A percentile compares a stretch with the other conserved stretches of the same genome.
These are phyloP conservation scores for Aspergillus haitiensis DNA, from an alignment of 495 filamentous ascomycete species.

Conservation along the genomic window DNA sequence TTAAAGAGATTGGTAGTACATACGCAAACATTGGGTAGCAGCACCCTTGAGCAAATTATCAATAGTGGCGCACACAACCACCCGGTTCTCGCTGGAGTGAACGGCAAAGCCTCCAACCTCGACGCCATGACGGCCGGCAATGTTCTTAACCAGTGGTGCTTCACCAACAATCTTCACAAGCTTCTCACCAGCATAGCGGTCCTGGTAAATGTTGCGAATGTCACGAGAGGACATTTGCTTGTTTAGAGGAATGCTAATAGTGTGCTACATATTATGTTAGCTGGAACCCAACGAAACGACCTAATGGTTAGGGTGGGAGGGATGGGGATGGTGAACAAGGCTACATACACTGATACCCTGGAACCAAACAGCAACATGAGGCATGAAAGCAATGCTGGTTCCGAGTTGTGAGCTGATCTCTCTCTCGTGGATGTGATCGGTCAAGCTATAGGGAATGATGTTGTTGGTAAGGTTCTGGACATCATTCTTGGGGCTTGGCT, in stretches of 20 bases:
- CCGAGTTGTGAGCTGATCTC: conserved; percentile 84
- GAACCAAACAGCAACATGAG: conserved; percentile 97
- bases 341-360: conserved; percentile 75
- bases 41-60: conserved; percentile 97
- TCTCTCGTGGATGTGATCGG: conserved; percentile 93
- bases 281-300: no score
- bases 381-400: conserved; percentile 78
- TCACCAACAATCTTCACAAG: conserved; percentile 91
- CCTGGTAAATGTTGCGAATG: conserved; percentile 92
- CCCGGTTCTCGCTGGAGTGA: conserved; percentile 81
- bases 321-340: neutral
- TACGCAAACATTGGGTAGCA: conserved; percentile 91
- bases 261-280: conserved; percentile 55
- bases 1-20: conserved; percentile 36
- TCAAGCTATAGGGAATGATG: conserved; percentile 89
- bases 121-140: conserved; percentile 86
- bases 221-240: conserved; percentile 85
- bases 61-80: conserved; percentile 95
- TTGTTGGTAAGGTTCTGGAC: conserved; percentile 84
- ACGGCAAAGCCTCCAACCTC: conserved; percentile 96
- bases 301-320: neutral
- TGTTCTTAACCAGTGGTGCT: conserved; percentile 81
- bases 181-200: conserved; percentile 92
- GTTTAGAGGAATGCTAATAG: conserved; percentile 84
- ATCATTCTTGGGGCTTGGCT: conserved; percentile 94